These are phyloP conservation scores for Didymella exigua DNA, from an alignment of 2,329 filamentous ascomycete species.

Conservation along the genomic window DNA sequence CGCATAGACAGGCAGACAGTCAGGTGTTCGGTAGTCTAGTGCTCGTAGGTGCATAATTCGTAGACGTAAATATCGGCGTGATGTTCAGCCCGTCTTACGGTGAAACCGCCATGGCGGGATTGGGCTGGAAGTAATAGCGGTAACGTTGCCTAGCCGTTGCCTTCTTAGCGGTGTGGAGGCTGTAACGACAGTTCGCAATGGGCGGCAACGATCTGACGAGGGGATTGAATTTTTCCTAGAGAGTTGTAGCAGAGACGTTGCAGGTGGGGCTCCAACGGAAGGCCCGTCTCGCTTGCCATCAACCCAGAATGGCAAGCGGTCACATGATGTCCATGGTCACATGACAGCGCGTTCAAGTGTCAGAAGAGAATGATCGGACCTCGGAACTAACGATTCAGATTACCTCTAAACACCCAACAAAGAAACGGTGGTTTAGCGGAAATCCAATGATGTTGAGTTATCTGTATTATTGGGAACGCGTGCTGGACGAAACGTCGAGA, in stretches of 20 bases:
- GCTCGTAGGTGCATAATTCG: constrained; percentile 18
- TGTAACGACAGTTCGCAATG: neutral
- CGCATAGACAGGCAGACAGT: constrained; percentile 27
- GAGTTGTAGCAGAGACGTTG: neutral
- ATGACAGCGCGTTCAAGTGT: neutral
- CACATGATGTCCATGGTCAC: neutral
- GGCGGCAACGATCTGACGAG: neutral
- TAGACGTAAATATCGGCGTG: constrained; percentile 13
- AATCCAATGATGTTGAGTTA: no score
- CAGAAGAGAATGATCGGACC: no score
- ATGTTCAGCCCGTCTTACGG: constrained; percentile 37
- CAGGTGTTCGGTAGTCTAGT: constrained; percentile 27
- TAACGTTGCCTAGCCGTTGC: constrained; percentile 38
- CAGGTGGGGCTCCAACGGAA: constrained; percentile 6
- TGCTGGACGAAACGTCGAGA: no score
- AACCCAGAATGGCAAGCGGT: neutral
- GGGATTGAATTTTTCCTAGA: neutral
- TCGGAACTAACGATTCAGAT: no score
- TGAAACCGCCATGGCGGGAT: constrained; percentile 27
- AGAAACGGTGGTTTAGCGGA: no score
- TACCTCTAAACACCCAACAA: no score
- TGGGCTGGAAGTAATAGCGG: constrained; percentile 20
- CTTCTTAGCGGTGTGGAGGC: constrained; percentile 12
- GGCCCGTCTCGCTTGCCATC: constrained; percentile 5
- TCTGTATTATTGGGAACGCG: no score